Percentiles rank a stretch among this genome's conserved stretches.
Evolutionary conservation across 2,329 filamentous ascomycete genomes (phyloP).

Genomic region (Drechslerella stenobrocha): DNA sequence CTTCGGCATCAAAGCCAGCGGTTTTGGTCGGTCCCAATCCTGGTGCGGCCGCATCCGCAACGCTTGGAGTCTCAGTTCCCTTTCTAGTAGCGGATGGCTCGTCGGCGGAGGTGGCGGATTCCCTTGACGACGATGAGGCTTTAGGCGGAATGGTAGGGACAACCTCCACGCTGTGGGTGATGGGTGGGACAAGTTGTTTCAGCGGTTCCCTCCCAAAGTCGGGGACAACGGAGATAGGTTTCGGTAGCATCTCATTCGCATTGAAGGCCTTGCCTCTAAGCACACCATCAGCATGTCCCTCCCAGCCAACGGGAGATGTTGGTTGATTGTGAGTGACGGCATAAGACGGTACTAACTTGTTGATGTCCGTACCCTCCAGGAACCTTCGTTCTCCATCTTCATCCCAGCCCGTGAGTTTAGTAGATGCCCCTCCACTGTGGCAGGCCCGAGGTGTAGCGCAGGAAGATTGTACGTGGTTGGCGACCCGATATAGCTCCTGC

Average conservation of each 20-base stretch:
- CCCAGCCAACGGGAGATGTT: not conserved
- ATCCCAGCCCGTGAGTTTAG: slow-evolving; percentile 21
- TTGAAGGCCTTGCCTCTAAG: slow-evolving; percentile 46
- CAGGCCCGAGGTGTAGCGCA: slow-evolving; percentile 62
- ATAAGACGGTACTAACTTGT: slow-evolving; percentile 40
- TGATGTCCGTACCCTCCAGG: slow-evolving; percentile 52
- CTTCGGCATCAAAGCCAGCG: not conserved
- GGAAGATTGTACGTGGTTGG: slow-evolving; percentile 63
- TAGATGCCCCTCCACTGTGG: slow-evolving; percentile 60
- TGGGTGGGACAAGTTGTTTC: slow-evolving; percentile 28
- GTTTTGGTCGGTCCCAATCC: slow-evolving; percentile 5
- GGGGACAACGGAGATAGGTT: slow-evolving; percentile 23
- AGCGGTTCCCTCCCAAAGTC: slow-evolving; percentile 25
- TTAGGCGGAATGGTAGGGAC: not conserved
- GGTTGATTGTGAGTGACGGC: not conserved
- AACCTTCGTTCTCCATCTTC: slow-evolving; percentile 56
- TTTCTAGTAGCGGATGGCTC: not conserved
- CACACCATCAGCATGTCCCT: slow-evolving; percentile 25
- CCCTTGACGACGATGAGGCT: not conserved
- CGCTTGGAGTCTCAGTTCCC: slow-evolving; percentile 6
- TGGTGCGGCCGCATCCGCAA: slow-evolving; percentile 11
- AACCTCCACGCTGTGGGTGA: slow-evolving; percentile 16
- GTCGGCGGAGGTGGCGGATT: too few relatives aligned
- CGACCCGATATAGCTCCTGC: slow-evolving; percentile 79
- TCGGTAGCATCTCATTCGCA: slow-evolving; percentile 45